phyloP scores from a whole-genome alignment of 2,329 filamentous ascomycete genomes.

The Huntiella savannae region DNA sequence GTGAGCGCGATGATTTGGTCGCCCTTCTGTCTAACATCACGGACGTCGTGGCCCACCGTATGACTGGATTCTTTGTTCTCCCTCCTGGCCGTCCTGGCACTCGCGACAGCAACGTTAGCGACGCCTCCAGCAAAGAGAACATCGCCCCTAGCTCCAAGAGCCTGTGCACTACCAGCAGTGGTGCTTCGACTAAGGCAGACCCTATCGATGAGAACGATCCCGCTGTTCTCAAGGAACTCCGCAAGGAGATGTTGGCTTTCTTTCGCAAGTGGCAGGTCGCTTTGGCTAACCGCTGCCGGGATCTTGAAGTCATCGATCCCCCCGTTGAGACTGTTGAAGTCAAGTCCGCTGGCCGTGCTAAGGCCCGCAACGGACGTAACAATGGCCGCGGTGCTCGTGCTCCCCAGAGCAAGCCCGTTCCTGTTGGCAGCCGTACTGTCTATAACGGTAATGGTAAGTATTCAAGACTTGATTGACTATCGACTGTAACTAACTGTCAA shows the following conservation, averaged over 20 bases:
- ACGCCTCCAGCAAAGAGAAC: constrained; percentile 10
- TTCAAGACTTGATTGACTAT: not conserved
- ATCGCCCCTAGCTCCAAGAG: not conserved
- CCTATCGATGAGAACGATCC: constrained; percentile 17
- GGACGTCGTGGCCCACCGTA: constrained; percentile 34
- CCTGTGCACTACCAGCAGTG: not conserved
- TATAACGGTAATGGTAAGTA: constrained; percentile 4
- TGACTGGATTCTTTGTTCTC: constrained; percentile 29
- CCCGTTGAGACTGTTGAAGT: not conserved
- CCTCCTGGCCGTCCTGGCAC: not conserved
- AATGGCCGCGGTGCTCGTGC: constrained; percentile 13
- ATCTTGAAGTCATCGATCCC: constrained; percentile 25
- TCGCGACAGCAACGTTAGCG: not conserved
- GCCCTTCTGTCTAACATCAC: constrained; percentile 32
- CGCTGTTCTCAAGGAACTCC: constrained; percentile 41
- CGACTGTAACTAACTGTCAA: not conserved
- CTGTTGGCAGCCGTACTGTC: constrained; percentile 5
- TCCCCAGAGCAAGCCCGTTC: not conserved
- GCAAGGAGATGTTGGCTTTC: constrained; percentile 46
- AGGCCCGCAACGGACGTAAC: constrained; percentile 12
- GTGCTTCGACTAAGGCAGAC: constrained; percentile 11
- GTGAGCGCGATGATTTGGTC: constrained; percentile 33
- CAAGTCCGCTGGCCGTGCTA: constrained; percentile 18
- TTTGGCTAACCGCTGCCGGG: constrained; percentile 50
- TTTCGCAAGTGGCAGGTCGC: constrained; percentile 66